phyloP scores from a whole-genome alignment of 352 stramenopile species.

The Phytophthora citricola region DNA sequence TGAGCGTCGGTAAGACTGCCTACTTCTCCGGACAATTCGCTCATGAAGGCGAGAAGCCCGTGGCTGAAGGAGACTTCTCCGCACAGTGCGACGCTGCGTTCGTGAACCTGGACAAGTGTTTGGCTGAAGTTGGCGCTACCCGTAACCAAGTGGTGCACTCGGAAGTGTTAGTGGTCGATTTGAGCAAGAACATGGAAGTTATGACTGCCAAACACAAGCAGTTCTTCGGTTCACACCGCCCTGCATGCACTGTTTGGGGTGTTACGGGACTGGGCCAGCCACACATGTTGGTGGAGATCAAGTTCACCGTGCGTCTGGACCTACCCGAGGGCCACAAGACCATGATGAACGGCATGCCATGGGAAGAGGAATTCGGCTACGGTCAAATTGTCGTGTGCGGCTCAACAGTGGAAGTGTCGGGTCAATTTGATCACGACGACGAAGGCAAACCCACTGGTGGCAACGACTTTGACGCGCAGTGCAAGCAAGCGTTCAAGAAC shows the following conservation, averaged over 20 bases:
- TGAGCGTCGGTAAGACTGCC: slow-evolving; percentile 5
- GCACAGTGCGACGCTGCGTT: slow-evolving; percentile 5
- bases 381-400: slow-evolving; percentile 3
- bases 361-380: slow-evolving; percentile 9
- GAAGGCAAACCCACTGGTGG: slow-evolving; percentile 5
- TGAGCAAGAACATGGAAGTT: slow-evolving; percentile 10
- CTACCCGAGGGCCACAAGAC: slow-evolving; percentile 5
- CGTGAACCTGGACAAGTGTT: slow-evolving; percentile 7
- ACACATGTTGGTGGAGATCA: slow-evolving; percentile 9
- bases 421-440: slow-evolving; percentile 3
- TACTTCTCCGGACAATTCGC: slow-evolving; percentile 8
- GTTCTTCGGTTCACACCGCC: slow-evolving; percentile 4
- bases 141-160: slow-evolving; percentile 6
- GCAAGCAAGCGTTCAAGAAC: slow-evolving; percentile 5
- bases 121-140: slow-evolving; percentile 5
- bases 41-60: slow-evolving; percentile 2
- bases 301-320: slow-evolving; percentile 1
- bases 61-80: slow-evolving; percentile 4
- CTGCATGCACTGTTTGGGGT: slow-evolving; percentile 6
- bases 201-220: slow-evolving; percentile 3
- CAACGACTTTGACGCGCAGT: slow-evolving; percentile 7
- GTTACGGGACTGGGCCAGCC: not conserved
- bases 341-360: slow-evolving; percentile 9
- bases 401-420: slow-evolving; percentile 9
- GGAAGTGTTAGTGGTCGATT: slow-evolving; percentile 7